A percentile compares a stretch with the other conserved stretches of the same genome.
Evolutionary conservation across 2,329 filamentous ascomycete species (phyloP).

Genomic region (Fusarium sp.): DNA sequence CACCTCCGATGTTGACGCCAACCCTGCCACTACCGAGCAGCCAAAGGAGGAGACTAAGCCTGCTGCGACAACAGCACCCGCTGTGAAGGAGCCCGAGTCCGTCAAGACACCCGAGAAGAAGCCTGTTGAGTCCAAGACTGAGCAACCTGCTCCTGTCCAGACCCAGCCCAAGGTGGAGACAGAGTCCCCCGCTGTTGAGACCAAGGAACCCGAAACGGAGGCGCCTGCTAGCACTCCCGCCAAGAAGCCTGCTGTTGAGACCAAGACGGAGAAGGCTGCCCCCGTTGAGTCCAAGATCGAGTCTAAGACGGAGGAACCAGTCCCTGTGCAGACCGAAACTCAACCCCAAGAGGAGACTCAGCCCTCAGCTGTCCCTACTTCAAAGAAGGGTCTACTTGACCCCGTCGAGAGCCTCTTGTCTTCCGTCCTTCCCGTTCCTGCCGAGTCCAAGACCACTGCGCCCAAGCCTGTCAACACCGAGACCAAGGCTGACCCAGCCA

Average conservation of each 20-base stretch:
- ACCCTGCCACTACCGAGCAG: conserved; percentile 19
- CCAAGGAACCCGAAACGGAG: conserved; percentile 4
- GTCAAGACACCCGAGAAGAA: conserved; percentile 17
- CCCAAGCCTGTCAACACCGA: conserved; percentile 19
- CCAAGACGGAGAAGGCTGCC: conserved; percentile 10
- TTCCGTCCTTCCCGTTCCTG: conserved; percentile 23
- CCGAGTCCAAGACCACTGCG: conserved; percentile 17
- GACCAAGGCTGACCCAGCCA: conserved; percentile 7
- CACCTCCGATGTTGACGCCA: conserved; percentile 6
- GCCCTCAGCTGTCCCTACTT: conserved; percentile 10
- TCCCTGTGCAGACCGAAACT: conserved; percentile 11
- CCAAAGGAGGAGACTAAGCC: conserved; percentile 28
- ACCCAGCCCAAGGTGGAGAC: conserved; percentile 7
- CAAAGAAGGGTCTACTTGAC: conserved; percentile 34
- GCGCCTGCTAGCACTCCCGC: conserved; percentile 2
- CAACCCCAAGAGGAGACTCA: conserved; percentile 6
- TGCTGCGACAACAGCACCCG: conserved; percentile 15
- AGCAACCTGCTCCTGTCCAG: conserved; percentile 8
- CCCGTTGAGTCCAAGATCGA: neutral
- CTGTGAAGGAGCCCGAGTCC: conserved; percentile 14
- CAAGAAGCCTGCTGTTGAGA: conserved; percentile 10
- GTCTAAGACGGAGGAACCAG: conserved; percentile 5
- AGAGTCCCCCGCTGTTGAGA: neutral
- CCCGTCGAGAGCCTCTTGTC: conserved; percentile 36
- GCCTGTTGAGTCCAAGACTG: conserved; percentile 26